Base-by-base conservation (phyloP, 2,329 filamentous ascomycete genomes). In the Apiospora hydei region DNA sequence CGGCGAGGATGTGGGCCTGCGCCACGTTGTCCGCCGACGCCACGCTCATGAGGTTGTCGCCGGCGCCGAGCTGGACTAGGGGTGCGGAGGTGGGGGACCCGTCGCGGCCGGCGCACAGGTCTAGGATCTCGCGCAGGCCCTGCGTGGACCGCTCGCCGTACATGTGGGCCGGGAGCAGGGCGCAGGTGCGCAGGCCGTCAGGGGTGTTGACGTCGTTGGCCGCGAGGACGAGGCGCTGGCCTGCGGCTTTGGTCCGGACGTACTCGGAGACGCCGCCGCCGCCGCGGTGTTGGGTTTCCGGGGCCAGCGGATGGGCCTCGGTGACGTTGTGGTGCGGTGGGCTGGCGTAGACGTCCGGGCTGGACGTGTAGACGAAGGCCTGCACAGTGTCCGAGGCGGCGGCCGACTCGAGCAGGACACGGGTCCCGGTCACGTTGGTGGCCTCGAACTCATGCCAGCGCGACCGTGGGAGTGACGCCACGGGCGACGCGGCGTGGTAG, bases 61-160 rank as follows among this genome's bases (percentile, higher is more conserved):
- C 78, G 3, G 61, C 11, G 0, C 80, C 79, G 18, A 81, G 76
- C 46, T 78, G 77, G 5, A 77, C 72, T 14, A 80, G 75, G 0
- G 80, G 78, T 75, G 82, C 72, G 16, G n/a, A 30, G 38, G 6
- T 24, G 5, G 18, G 10, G 74, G 1, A 79, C 78, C 75, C 82
- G 76, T 14, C 38, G 26, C 38, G 38, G 34, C 16, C 43, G 21
- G 3, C 38, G 13, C 73, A 74, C 30, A 72, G 30, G 21, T 77
- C 76, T 2, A 80, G 74, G 4, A 77, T 71, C 34, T 77, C 76
- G 1, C 73, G 73, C 61, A 81, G 73, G 0, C 77, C 77, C 47
- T 81, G 79, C 0, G 76, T 47, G 44, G 78, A 76, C 3, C 80
- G 76, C 68, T 81, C 79, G 21, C 82, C 82, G 70, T 83, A 83